Percentiles rank a stretch among this genome's conserved stretches.
These are phyloP conservation scores for Claviceps lovelessii DNA, from an alignment of 2,329 filamentous ascomycete species.

Conservation along the genomic window DNA sequence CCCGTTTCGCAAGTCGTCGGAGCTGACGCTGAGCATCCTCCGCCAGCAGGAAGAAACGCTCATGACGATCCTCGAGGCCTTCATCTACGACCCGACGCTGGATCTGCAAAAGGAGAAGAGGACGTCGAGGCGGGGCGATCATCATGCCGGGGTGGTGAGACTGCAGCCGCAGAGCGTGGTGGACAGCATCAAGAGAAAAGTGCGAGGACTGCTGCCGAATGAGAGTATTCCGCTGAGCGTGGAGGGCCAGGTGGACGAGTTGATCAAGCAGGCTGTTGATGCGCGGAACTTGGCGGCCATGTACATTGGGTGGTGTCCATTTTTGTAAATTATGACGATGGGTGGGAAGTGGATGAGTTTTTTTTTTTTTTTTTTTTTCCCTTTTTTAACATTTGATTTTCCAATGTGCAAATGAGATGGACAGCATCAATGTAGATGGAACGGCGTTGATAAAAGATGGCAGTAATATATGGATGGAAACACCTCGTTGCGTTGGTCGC, in stretches of 20 bases:
- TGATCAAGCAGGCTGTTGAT: constrained; percentile 77
- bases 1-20: constrained; percentile 79
- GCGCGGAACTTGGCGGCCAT: constrained; percentile 70
- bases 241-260: constrained; percentile 91
- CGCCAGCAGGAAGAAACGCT: constrained; percentile 89
- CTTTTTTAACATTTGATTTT: too few relatives aligned
- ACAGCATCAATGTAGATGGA: too few relatives aligned
- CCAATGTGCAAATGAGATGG: too few relatives aligned
- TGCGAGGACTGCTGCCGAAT: constrained; percentile 66
- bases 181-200: constrained; percentile 75
- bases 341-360: too few relatives aligned
- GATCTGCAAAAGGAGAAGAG: constrained; percentile 66
- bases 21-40: constrained; percentile 71
- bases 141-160: constrained; percentile 23
- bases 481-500: too few relatives aligned
- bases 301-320: constrained; percentile 88
- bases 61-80: constrained; percentile 94
- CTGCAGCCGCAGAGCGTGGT: constrained; percentile 60
- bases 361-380: too few relatives aligned
- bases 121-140: constrained; percentile 19
- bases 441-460: too few relatives aligned
- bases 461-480: too few relatives aligned
- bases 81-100: constrained; percentile 90
- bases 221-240: constrained; percentile 89
- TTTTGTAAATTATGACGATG: constrained; percentile 25